These are phyloP conservation scores for Picea abies DNA, from an alignment of 83 land plant species.

Conservation along the genomic window DNA sequence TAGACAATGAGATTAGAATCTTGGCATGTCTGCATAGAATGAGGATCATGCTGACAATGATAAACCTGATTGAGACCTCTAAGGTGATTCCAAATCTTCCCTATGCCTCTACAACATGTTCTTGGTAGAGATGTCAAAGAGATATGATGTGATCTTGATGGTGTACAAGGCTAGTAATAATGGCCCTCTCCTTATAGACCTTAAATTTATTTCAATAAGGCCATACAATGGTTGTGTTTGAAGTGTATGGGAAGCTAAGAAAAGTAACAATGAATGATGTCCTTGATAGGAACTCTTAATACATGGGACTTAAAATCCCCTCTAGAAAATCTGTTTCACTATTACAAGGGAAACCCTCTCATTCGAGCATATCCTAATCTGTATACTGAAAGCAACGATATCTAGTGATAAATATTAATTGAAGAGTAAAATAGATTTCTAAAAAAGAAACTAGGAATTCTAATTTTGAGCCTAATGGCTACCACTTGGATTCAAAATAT, in stretches of 20 bases:
- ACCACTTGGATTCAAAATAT: too few species aligned
- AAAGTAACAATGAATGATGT: conserved; percentile 18
- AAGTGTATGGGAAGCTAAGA: conserved; percentile 43
- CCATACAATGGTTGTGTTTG: conserved; percentile 41
- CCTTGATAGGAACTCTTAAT: too few species aligned
- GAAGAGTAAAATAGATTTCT: too few species aligned
- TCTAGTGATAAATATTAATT: too few species aligned
- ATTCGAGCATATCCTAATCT: not conserved
- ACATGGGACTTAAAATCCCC: too few species aligned
- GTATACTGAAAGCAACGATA: too few species aligned
- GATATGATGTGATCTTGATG: conserved; percentile 58
- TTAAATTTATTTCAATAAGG: not conserved
- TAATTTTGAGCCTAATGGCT: too few species aligned
- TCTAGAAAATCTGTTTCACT: too few species aligned
- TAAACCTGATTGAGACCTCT: conserved; percentile 66
- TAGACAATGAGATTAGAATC: conserved; percentile 21
- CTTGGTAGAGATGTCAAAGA: conserved; percentile 68
- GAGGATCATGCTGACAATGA: conserved; percentile 61
- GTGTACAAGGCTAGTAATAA: conserved; percentile 71
- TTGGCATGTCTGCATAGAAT: conserved; percentile 64
- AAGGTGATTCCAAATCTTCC: conserved; percentile 36
- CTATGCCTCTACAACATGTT: conserved; percentile 72
- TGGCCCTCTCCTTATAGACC: conserved; percentile 62
- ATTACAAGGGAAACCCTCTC: too few species aligned
- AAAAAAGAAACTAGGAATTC: too few species aligned